Evolutionary conservation across 768 basidiomycete species (phyloP).

Genomic region (Termitomyces sp.): DNA sequence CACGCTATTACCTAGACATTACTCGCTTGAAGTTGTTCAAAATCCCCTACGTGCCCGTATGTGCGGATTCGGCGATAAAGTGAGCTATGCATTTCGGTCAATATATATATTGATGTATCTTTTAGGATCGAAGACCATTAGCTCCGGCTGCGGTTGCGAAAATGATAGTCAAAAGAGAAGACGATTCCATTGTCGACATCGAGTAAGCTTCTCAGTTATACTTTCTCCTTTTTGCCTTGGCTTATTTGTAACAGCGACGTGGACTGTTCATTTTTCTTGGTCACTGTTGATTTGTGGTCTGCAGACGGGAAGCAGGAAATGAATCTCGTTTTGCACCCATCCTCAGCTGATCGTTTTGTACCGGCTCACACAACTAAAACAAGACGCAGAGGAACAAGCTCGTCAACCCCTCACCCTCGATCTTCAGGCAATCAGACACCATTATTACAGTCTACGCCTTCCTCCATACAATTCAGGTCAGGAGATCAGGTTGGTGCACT

Average conservation of each 20-base stretch:
- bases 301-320: conserved; percentile 75
- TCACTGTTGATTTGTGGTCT: conserved; percentile 92
- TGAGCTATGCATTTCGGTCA: conserved; percentile 24
- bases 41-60: conserved; percentile 88
- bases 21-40: conserved; percentile 81
- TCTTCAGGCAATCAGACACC: conserved; percentile 41
- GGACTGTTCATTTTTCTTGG: conserved; percentile 83
- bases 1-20: conserved; percentile 46
- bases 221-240: neutral
- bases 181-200: conserved; percentile 62
- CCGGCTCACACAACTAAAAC: conserved; percentile 39
- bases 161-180: conserved; percentile 67
- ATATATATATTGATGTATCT: conserved; percentile 9
- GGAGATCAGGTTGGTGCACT: conserved; percentile 37
- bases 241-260: conserved; percentile 52
- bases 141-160: conserved; percentile 88
- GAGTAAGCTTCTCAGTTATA: conserved; percentile 51
- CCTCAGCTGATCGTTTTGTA: conserved; percentile 71
- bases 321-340: conserved; percentile 87
- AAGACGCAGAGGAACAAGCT: conserved; percentile 35
- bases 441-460: conserved; percentile 40
- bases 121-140: conserved; percentile 84
- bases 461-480: conserved; percentile 39
- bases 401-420: conserved; percentile 27
- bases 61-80: conserved; percentile 97